Base-by-base conservation (phyloP, 2,329 filamentous ascomycete species). In the Cercospora sp. region DNA sequence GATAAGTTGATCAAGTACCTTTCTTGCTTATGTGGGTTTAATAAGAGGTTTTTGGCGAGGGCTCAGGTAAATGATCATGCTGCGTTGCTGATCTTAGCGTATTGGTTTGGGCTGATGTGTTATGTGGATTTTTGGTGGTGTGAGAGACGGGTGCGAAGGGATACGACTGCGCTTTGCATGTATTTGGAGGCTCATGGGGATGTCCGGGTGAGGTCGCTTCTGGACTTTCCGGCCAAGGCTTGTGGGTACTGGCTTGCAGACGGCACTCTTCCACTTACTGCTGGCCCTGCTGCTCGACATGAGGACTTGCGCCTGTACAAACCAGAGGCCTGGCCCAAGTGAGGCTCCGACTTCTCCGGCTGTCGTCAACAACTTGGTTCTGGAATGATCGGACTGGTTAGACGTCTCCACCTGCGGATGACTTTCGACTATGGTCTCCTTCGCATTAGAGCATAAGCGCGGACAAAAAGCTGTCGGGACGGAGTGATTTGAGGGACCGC, bases 1-100 rank as follows among this genome's bases (percentile, higher is more conserved):
- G 55, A 63, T n/a, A 67, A 61, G n/a, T 48, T 69, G 57, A 63
- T 65, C 39, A 69, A 67, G 48, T 69, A 69, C 42, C 53, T 69
- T 28, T 63, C 64, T 30, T 67, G 67, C 23, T 59, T 63, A n/a
- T 53, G 60, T 6, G 39, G 67, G n/a, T 60, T 69, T 3, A 57
- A 67, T 39, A 63, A 63, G 16, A 65, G 39, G 13, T 66, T 68
- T 30, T 33, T 68, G 10, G 59, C 48, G 30, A 51, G 61, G 9
- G 67, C 61, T 30, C 63, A 68, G 55, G 60, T 53, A 16, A 68
- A 68, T 16, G 63, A 68, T 28, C 67, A 66, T 45, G 23, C 55
- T 9, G 67, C 67, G 1, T 26, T 68, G 53, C 59, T 68, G 13
- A 68, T 66, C 5, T 20, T 68, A 55, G 63, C 57, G 5, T 66